Evolutionary conservation across 2,329 filamentous ascomycete species (phyloP), one percentile per base, ranked within the genome.

Genomic region (Sporothrix euskadiensis): DNA sequence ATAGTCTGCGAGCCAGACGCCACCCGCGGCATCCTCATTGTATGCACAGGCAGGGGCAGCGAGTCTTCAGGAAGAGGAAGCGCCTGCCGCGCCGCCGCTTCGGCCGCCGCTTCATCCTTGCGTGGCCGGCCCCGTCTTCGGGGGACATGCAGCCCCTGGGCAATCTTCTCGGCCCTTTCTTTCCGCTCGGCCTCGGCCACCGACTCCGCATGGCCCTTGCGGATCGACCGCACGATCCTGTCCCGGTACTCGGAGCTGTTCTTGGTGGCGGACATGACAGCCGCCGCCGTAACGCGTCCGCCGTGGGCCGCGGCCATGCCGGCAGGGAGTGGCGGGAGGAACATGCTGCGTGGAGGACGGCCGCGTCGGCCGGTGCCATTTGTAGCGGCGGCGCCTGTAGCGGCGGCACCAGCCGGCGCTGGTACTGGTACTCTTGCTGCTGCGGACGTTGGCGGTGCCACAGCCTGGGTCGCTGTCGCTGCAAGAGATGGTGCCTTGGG

Each of bases 181-280:
- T 2, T 4, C 30, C 35, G 47, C n/a, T 70, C 54, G 19, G 44
- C 16, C 14, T 22, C 49, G 65, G n/a, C 52, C 19, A 47, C 12
- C 3, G 41, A 32, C 16, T 61, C 41, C 1, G 54, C 26, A 6
- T 59, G 52, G 6, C 70, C 61, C 22, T 73, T 74, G 4, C 71
- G 73, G 26, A 74, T 74, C 9, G 73, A 73, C 47, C 72, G 70
- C 39, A 74, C 72, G 12, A 74, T 73, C 4, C 74, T 61, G 35
- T 74, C 70, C 26, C 74, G 71, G 65, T 72, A 75, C 6, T 49
- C 49, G 0, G 71, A 22, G 57, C 14, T n/a, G 14, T 39, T 35
- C 39, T 10, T 6, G 6, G 52, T 65, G 6, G 69, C 54, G 77
- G 63, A 83, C 81, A 16, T 80, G 77, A 35, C 81, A 80, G 2